Conservation (phyloP, 2,329 filamentous ascomycete genomes). For the Phyllosticta citribraziliensis region DNA sequence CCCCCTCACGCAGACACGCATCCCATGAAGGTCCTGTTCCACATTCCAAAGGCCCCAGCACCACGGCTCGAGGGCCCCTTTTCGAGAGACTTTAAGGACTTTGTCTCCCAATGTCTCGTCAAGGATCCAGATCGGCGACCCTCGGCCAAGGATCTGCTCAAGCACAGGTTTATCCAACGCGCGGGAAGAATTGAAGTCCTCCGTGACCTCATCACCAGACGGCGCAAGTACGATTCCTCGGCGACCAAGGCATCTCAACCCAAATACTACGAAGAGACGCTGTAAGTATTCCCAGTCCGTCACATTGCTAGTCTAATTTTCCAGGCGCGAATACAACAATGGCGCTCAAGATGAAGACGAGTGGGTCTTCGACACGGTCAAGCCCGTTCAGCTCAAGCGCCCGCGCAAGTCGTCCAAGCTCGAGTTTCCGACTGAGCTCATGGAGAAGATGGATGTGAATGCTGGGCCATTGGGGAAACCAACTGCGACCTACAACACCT, state of each 20-base stretch:
- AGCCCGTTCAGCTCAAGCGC: slow-evolving; percentile 46
- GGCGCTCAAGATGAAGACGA: slow-evolving; percentile 61
- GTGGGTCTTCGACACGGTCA: slow-evolving; percentile 94
- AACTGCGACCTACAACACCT: slow-evolving; percentile 28
- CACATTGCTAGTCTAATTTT: background rate
- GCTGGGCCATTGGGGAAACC: slow-evolving; percentile 31
- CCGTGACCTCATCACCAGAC: slow-evolving; percentile 76
- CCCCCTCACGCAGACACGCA: slow-evolving; percentile 93
- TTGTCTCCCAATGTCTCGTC: slow-evolving; percentile 78
- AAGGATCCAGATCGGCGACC: slow-evolving; percentile 83
- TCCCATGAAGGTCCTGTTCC: slow-evolving; percentile 94
- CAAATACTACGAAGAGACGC: slow-evolving; percentile 88
- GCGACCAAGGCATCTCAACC: slow-evolving; percentile 55
- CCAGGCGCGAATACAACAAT: background rate
- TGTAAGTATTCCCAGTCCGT: slow-evolving; percentile 38
- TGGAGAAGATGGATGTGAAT: slow-evolving; percentile 35
- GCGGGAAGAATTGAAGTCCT: slow-evolving; percentile 83
- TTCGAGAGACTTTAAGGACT: slow-evolving; percentile 88
- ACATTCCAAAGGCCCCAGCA: slow-evolving; percentile 85
- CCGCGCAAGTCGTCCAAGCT: slow-evolving; percentile 36
- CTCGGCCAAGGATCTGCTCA: slow-evolving; percentile 75
- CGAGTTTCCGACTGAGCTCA: slow-evolving; percentile 25
- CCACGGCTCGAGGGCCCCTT: slow-evolving; percentile 77
- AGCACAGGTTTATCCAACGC: slow-evolving; percentile 76
- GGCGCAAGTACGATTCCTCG: slow-evolving; percentile 71